Evolutionary conservation across 225 moss, liverwort and hornwort genomes (phyloP).

Genomic region (Takakia lepidozioides): DNA sequence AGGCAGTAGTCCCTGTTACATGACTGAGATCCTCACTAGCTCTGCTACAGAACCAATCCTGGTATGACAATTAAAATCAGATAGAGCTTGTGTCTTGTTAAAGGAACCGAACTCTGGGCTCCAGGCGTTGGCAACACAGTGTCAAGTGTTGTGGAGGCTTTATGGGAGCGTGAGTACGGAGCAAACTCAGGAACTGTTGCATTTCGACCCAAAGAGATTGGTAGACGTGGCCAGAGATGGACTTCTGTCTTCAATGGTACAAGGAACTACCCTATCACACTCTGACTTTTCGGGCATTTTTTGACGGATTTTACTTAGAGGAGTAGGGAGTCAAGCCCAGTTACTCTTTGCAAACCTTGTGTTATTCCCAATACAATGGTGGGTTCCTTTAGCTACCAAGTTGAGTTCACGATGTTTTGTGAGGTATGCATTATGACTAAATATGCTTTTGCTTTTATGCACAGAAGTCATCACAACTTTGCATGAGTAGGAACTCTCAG

Average conservation of each 20-base stretch:
- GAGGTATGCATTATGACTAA: no score
- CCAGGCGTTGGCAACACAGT: conserved; percentile 14
- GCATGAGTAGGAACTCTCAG: no score
- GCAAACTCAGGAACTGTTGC: conserved; percentile 62
- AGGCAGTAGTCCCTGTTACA: no score
- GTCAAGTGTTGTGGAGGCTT: conserved; percentile 41
- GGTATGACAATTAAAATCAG: no score
- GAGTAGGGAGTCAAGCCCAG: no score
- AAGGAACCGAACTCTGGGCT: conserved; percentile 7
- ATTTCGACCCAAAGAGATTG: conserved; percentile 57
- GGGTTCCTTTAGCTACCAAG: background rate
- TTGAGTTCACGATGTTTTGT: background rate
- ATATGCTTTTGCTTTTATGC: no score
- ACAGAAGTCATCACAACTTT: no score
- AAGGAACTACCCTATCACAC: conserved; percentile 2
- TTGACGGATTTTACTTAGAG: no score
- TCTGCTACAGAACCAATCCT: no score
- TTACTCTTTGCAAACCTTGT: background rate
- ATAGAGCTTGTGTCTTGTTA: no score
- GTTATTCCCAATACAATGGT: background rate
- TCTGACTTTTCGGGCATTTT: background rate
- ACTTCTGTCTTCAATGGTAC: conserved; percentile 52
- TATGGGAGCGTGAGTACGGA: conserved; percentile 66
- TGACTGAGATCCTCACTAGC: no score
- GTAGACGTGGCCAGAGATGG: conserved; percentile 66